These are phyloP conservation scores for Globisporangium barbulae DNA, from an alignment of 352 stramenopile species.

Conservation along the genomic window DNA sequence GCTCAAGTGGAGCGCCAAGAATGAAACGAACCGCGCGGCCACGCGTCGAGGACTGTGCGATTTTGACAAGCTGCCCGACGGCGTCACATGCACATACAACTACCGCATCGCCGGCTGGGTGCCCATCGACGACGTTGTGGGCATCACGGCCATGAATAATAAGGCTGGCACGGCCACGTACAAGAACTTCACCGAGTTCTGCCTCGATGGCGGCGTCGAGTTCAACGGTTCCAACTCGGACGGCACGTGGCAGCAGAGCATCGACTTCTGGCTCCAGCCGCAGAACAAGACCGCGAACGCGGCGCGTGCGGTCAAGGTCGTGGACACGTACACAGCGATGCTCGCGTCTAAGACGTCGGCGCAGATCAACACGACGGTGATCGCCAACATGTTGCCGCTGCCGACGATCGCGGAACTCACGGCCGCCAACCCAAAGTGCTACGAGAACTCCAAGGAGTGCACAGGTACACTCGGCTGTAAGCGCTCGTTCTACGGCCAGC, in stretches of 20 bases:
- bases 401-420: conserved; percentile 41
- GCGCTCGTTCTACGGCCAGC: conserved; percentile 49
- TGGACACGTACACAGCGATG: conserved; percentile 41
- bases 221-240: conserved; percentile 33
- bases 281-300: conserved; percentile 45
- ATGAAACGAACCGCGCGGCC: neutral
- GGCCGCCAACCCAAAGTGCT: conserved; percentile 57
- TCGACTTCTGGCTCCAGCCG: conserved; percentile 66
- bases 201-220: conserved; percentile 47
- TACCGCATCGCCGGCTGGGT: conserved; percentile 73
- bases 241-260: conserved; percentile 30
- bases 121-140: conserved; percentile 68
- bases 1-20: conserved; percentile 2
- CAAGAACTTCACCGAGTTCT: conserved; percentile 73
- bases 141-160: conserved; percentile 58
- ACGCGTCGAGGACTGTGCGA: conserved; percentile 2
- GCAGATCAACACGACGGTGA: conserved; percentile 20
- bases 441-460: conserved; percentile 55
- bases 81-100: conserved; percentile 64
- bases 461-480: conserved; percentile 50
- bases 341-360: conserved; percentile 25
- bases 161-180: conserved; percentile 29
- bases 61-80: conserved; percentile 31
- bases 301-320: conserved; percentile 33
- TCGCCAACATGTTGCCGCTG: conserved; percentile 37